phyloP scores from a whole-genome alignment of 257 asterid species.

The Solanum appendiculatum region DNA sequence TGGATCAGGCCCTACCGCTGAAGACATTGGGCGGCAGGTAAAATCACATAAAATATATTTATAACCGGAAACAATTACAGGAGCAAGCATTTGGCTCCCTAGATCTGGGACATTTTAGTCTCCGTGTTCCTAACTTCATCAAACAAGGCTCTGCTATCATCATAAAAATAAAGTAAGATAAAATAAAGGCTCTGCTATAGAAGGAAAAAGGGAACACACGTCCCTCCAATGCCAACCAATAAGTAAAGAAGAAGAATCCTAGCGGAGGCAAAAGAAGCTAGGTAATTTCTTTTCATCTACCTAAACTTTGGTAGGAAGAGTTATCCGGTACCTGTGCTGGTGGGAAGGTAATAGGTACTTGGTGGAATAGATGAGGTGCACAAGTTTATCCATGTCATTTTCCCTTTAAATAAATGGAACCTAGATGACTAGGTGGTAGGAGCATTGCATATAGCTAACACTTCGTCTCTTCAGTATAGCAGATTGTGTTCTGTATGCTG shows the following conservation, averaged over 20 bases:
- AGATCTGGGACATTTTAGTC: neutral
- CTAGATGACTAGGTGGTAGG: neutral
- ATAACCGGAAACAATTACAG: neutral
- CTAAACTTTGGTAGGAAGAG: neutral
- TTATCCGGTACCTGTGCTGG: neutral
- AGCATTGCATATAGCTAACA: neutral
- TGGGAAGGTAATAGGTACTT: neutral
- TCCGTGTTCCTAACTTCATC: neutral
- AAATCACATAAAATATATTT: neutral
- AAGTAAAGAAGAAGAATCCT: neutral
- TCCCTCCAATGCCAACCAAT: neutral
- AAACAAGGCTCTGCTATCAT: neutral
- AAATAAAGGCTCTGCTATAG: neutral
- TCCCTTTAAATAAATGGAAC: neutral
- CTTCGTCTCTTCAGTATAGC: neutral
- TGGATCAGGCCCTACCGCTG: slow-evolving; percentile 87
- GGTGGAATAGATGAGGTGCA: neutral
- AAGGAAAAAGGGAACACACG: neutral
- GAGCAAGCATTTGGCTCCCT: neutral
- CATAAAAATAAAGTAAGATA: neutral
- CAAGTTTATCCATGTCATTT: neutral
- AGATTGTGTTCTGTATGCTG: neutral
- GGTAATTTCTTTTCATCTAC: neutral
- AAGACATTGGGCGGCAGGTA: slow-evolving; percentile 99
- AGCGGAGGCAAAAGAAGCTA: neutral